Base-by-base conservation (phyloP, 805 yeast genomes). In the Candida awuae region DNA sequence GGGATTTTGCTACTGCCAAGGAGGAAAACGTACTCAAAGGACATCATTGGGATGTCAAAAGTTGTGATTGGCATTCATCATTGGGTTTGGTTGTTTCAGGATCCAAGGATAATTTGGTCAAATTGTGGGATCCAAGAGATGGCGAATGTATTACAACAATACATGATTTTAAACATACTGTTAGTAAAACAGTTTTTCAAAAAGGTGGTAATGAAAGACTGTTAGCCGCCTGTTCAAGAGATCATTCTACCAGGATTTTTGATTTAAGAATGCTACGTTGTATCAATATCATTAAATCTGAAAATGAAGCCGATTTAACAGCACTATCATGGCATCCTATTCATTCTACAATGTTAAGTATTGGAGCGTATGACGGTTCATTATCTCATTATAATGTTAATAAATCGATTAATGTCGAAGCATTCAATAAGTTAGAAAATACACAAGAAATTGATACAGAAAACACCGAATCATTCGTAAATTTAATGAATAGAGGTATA, bases 1-100 rank as follows among this genome's bases (percentile, higher is more conserved):
- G 97, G 97, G 85, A 88, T 61, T 92, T 92, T 62, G 81, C 84
- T 54, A 84, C 82, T 54, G 92, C 92, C 27, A 66, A 72, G 42
- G 92, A 85, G 50, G 99, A 92, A 55, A 64, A 84, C 34, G 68
- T 75, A 0, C 66, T 92, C 39, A 71, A 77, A 18, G 97, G 97
- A 2, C 99, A 92, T 62, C 95, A 94, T 58, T 92, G 99, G 99
- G 99, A 92, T 61, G 97, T 92, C 17, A 92, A 92, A 56, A 77
- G 88, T 39, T 84, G 94, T 38, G 97, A 92, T 59, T 92, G 99
- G 99, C 99, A 92, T 60, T 84, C 94, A 5, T 68, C 71, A 10
- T 64, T 85, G 61, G 96, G 97, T 0, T 67, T 92, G 20, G 71
- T 92, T 36, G 96, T 83, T 0, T 75, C 88, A 46, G 99, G 97